Evolutionary conservation across 352 stramenopile species (phyloP).

Genomic region (Saprolegnia parasitica): DNA sequence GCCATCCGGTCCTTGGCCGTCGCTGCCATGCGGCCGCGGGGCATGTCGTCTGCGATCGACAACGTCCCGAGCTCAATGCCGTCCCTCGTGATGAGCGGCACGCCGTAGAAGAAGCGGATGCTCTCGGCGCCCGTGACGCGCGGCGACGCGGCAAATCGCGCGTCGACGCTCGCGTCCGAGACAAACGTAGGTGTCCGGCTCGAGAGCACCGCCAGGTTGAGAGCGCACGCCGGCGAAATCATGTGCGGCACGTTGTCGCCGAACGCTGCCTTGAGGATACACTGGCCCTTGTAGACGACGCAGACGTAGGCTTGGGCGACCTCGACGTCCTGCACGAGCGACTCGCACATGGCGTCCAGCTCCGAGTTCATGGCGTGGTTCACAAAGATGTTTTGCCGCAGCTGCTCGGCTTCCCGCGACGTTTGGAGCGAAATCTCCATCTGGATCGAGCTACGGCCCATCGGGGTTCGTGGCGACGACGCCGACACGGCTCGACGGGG

Average conservation of each 20-base stretch:
- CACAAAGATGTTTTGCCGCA: constrained; percentile 22
- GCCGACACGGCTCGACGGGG: not conserved
- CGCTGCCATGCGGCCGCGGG: not conserved
- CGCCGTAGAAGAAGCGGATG: constrained; percentile 15
- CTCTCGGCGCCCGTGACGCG: constrained; percentile 13
- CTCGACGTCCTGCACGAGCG: constrained; percentile 2
- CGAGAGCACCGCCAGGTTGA: constrained; percentile 6
- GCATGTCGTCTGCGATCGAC: constrained; percentile 23
- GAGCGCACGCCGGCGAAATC: not conserved
- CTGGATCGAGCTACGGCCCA: not conserved
- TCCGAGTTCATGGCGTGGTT: not conserved
- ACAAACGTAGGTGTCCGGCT: not conserved
- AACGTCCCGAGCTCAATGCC: constrained; percentile 25
- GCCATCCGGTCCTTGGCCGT: not conserved
- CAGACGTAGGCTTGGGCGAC: constrained; percentile 14
- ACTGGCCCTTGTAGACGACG: constrained; percentile 8
- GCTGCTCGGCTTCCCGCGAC: constrained; percentile 1
- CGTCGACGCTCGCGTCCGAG: constrained; percentile 7
- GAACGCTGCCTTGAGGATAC: constrained; percentile 13
- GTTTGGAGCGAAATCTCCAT: not conserved
- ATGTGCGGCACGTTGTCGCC: not conserved
- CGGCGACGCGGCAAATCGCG: not conserved
- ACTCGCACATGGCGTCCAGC: constrained; percentile 14
- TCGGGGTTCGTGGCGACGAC: not conserved
- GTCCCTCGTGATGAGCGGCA: constrained; percentile 12